phyloP scores from a whole-genome alignment of 2,329 filamentous ascomycete genomes.

The Ceratocystis cacaofunesta region DNA sequence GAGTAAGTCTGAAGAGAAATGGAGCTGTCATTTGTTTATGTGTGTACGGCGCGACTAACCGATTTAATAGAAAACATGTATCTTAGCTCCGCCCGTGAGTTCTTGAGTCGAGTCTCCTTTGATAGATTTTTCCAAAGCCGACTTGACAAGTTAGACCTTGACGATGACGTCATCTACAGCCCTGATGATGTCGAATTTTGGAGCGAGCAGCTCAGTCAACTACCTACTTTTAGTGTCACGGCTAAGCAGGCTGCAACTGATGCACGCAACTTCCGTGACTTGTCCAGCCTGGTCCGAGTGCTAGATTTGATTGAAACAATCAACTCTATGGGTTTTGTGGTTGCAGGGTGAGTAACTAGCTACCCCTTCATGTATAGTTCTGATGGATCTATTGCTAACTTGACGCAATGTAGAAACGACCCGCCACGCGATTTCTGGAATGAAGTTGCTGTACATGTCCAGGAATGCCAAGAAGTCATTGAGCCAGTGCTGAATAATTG shows the following conservation, averaged over 20 bases:
- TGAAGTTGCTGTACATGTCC: constrained; percentile 39
- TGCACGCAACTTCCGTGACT: constrained; percentile 49
- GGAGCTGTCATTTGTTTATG: constrained; percentile 18
- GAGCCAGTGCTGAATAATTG: constrained; percentile 49
- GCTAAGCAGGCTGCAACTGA: constrained; percentile 34
- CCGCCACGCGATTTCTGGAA: constrained; percentile 36
- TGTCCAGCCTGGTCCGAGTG: constrained; percentile 51
- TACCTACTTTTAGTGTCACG: constrained; percentile 20
- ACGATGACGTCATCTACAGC: constrained; percentile 24
- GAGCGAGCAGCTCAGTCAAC: constrained; percentile 22
- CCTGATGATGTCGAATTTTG: constrained; percentile 30
- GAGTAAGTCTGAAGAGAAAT: constrained; percentile 41
- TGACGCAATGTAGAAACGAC: constrained; percentile 21
- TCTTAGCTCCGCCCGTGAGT: constrained; percentile 38
- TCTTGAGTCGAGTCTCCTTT: constrained; percentile 38
- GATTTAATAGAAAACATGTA: constrained; percentile 31
- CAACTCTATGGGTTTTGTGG: constrained; percentile 38
- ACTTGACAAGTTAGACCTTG: constrained; percentile 25
- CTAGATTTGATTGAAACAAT: constrained; percentile 56
- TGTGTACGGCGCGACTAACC: constrained; percentile 18
- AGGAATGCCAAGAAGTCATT: constrained; percentile 40
- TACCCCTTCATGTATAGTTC: neutral
- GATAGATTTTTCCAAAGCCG: constrained; percentile 30
- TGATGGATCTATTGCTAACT: neutral
- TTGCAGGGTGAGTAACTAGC: constrained; percentile 33